Conservation (phyloP, 1,284 basidiomycete species). For the Grifola frondosa region DNA sequence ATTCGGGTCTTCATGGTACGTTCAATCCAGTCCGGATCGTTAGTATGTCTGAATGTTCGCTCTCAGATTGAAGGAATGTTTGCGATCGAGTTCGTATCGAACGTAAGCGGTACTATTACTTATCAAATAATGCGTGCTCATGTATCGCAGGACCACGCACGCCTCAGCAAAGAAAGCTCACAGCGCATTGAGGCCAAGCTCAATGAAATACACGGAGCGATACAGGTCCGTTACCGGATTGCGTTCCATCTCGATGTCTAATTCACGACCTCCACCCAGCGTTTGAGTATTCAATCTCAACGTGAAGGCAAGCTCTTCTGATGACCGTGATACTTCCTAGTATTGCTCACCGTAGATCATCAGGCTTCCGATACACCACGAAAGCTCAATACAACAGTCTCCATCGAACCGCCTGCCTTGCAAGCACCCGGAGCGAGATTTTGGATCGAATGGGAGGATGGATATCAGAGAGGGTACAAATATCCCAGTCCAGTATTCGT, state of each 20-base stretch:
- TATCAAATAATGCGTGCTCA: too few species aligned
- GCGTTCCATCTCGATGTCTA: too few species aligned
- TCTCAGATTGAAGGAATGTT: not conserved
- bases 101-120: not conserved
- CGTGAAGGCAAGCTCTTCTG: too few species aligned
- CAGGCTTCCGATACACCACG: slow-evolving; percentile 1
- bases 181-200: not conserved
- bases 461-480: too few species aligned
- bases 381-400: slow-evolving; percentile 1
- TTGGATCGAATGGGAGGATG: too few species aligned
- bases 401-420: not conserved
- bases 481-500: not conserved
- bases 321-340: too few species aligned
- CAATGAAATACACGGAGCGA: not conserved
- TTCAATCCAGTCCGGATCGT: not conserved
- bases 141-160: not conserved
- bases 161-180: not conserved
- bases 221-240: not conserved
- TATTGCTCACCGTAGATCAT: not conserved
- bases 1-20: not conserved
- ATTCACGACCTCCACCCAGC: too few species aligned
- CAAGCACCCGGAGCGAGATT: not conserved
- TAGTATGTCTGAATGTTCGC: not conserved
- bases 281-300: too few species aligned
- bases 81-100: slow-evolving; percentile 1